Evolutionary conservation across 306 rosid genomes (phyloP).

Genomic region (Citrullus colocynthis): DNA sequence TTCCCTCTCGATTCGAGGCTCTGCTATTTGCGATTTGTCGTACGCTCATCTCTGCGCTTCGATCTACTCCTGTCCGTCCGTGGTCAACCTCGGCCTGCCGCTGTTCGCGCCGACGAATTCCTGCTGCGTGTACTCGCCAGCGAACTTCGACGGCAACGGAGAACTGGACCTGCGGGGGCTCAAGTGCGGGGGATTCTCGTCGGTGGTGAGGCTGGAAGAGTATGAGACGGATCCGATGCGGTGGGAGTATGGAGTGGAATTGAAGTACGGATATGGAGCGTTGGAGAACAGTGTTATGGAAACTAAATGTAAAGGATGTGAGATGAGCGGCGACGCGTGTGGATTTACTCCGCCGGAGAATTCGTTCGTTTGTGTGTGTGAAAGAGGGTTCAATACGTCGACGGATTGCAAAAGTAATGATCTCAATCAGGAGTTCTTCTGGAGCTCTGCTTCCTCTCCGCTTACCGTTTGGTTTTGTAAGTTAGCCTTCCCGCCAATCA

Average conservation of each 20-base stretch:
- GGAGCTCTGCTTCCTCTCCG: slow-evolving; percentile 16
- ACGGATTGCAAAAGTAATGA: slow-evolving; percentile 27
- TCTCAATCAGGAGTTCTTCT: slow-evolving; percentile 18
- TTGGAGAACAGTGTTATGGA: slow-evolving; percentile 23
- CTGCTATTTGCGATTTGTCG: slow-evolving; percentile 35
- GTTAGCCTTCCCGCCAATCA: neutral
- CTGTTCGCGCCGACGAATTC: slow-evolving; percentile 42
- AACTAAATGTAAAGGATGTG: slow-evolving; percentile 35
- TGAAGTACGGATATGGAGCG: slow-evolving; percentile 27
- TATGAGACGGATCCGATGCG: slow-evolving; percentile 32
- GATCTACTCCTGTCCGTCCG: slow-evolving; percentile 46
- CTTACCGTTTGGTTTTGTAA: slow-evolving; percentile 9
- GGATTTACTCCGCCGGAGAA: slow-evolving; percentile 31
- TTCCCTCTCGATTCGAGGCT: slow-evolving; percentile 21
- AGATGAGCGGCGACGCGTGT: slow-evolving; percentile 50
- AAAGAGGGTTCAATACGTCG: slow-evolving; percentile 35
- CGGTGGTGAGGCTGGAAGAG: slow-evolving; percentile 35
- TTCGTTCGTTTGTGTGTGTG: slow-evolving; percentile 45
- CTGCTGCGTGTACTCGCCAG: slow-evolving; percentile 60
- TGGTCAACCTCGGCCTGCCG: slow-evolving; percentile 28
- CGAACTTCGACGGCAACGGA: slow-evolving; percentile 27
- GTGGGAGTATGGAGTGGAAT: slow-evolving; percentile 49
- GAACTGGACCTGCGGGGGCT: slow-evolving; percentile 30
- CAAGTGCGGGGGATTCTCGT: slow-evolving; percentile 31
- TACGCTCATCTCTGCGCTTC: slow-evolving; percentile 46